Conservation (phyloP, 352 stramenopile species). For the Phytopythium delawarense region DNA sequence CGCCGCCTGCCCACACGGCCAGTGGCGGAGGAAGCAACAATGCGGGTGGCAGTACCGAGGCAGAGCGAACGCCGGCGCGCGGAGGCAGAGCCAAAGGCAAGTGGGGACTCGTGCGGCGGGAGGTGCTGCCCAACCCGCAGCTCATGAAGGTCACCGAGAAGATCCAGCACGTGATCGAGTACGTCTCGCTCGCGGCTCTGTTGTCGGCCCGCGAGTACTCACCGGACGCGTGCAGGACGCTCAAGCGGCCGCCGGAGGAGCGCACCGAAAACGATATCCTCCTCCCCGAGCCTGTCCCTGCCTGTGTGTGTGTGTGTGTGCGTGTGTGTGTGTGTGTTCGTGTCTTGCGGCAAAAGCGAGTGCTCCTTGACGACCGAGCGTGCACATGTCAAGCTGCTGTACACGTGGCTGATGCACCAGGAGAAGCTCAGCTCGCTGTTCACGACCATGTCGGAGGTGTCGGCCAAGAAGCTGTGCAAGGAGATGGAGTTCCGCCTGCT, state of each 20-base stretch:
- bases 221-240: slow-evolving; percentile 27
- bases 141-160: slow-evolving; percentile 61
- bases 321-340: neutral
- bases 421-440: slow-evolving; percentile 86
- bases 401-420: slow-evolving; percentile 83
- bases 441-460: slow-evolving; percentile 82
- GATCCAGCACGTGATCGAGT: slow-evolving; percentile 68
- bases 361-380: slow-evolving; percentile 8
- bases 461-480: slow-evolving; percentile 81
- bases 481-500: slow-evolving; percentile 85
- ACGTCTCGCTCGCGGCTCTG: neutral
- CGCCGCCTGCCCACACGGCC: neutral
- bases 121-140: slow-evolving; percentile 39
- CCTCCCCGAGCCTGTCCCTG: slow-evolving; percentile 1
- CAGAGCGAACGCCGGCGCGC: neutral
- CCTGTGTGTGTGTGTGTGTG: neutral
- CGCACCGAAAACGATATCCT: slow-evolving; percentile 64
- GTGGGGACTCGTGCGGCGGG: slow-evolving; percentile 25
- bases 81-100: slow-evolving; percentile 3
- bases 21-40: neutral
- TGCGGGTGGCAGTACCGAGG: too few relatives aligned
- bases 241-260: slow-evolving; percentile 61
- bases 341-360: neutral
- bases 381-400: slow-evolving; percentile 62
- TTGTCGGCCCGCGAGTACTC: neutral